These are phyloP conservation scores for Talaromyces amestolkiae DNA, from an alignment of 2,329 filamentous ascomycete genomes.

Conservation along the genomic window DNA sequence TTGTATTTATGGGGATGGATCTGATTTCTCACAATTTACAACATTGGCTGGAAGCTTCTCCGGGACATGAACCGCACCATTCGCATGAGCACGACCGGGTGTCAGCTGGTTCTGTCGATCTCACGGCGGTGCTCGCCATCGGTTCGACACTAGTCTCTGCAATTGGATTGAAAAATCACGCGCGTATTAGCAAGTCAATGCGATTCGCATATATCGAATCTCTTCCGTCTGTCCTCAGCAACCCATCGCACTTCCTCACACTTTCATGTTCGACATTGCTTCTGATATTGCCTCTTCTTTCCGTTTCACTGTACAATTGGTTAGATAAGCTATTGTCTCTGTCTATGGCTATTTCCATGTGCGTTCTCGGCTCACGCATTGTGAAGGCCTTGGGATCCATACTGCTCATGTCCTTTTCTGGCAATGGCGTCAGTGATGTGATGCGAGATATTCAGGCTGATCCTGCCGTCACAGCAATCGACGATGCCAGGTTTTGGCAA, in stretches of 20 bases:
- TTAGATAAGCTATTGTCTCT: slow-evolving; percentile 79
- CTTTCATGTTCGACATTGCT: slow-evolving; percentile 80
- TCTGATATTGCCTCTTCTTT: slow-evolving; percentile 76
- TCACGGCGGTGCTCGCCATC: slow-evolving; percentile 78
- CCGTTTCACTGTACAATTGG: slow-evolving; percentile 75
- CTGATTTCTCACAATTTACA: slow-evolving; percentile 91
- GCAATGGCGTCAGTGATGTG: slow-evolving; percentile 65
- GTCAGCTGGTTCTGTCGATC: slow-evolving; percentile 72
- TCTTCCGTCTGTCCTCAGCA: slow-evolving; percentile 82
- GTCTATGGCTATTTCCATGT: slow-evolving; percentile 83
- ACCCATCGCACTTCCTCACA: slow-evolving; percentile 92
- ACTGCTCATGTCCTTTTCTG: slow-evolving; percentile 86
- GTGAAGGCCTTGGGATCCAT: slow-evolving; percentile 86
- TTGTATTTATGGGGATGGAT: slow-evolving; percentile 97
- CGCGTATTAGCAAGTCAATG: slow-evolving; percentile 88
- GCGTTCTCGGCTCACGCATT: slow-evolving; percentile 76
- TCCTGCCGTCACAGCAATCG: slow-evolving; percentile 69
- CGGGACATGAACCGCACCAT: slow-evolving; percentile 71
- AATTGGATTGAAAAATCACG: slow-evolving; percentile 83
- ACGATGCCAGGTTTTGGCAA: slow-evolving; percentile 97
- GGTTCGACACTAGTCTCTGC: slow-evolving; percentile 80
- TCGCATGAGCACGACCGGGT: slow-evolving; percentile 65
- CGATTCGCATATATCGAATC: slow-evolving; percentile 77
- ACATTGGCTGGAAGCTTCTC: slow-evolving; percentile 81
- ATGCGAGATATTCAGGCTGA: slow-evolving; percentile 82